These are phyloP conservation scores for Bromus sterilis DNA, from an alignment of 176 grass and related monocot species.

Conservation along the genomic window DNA sequence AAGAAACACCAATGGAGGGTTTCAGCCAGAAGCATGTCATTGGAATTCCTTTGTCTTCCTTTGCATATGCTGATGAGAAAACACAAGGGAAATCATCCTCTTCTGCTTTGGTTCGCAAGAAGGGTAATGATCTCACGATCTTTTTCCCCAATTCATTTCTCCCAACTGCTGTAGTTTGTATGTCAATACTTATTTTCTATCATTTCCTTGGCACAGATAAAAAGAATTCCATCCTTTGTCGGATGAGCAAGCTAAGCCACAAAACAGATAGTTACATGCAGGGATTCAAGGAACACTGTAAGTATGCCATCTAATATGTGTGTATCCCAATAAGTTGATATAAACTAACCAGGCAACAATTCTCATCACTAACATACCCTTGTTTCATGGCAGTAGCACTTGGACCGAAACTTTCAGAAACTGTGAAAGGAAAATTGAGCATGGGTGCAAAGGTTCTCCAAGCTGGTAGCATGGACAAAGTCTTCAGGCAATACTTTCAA, in stretches of 20 bases:
- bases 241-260: constrained; percentile 36
- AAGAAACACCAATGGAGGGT: constrained; percentile 29
- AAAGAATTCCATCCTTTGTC: constrained; percentile 35
- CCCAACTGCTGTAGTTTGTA: background rate
- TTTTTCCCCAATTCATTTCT: background rate
- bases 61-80: constrained; percentile 30
- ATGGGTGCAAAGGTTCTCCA: constrained; percentile 58
- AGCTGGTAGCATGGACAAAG: constrained; percentile 50
- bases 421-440: constrained; percentile 60
- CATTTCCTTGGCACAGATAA: constrained; percentile 20
- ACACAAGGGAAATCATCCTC: constrained; percentile 1
- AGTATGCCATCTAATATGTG: background rate
- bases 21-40: constrained; percentile 40
- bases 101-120: constrained; percentile 27
- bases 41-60: constrained; percentile 47
- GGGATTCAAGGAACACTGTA: constrained; percentile 56
- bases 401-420: constrained; percentile 59
- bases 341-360: background rate
- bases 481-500: constrained; percentile 56
- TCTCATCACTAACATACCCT: background rate
- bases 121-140: constrained; percentile 31
- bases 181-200: constrained; percentile 13
- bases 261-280: constrained; percentile 42
- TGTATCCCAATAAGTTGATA: background rate
- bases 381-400: constrained; percentile 47